Conservation (phyloP, 495 filamentous ascomycete genomes). For the Aspergillus olivimuriae region DNA sequence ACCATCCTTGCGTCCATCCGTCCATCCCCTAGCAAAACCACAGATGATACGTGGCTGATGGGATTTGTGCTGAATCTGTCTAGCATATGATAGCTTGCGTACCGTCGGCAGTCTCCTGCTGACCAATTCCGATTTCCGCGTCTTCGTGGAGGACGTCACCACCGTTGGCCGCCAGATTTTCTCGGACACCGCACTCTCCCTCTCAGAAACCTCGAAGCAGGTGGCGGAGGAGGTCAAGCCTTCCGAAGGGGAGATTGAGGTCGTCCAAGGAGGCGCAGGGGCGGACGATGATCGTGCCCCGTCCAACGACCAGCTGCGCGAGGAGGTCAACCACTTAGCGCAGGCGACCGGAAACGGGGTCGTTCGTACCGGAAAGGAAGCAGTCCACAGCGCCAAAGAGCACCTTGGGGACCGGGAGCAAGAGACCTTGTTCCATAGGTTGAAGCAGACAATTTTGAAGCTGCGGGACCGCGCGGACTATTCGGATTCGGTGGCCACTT, state of each 20-base stretch:
- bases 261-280: constrained; percentile 51
- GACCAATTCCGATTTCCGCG: constrained; percentile 83
- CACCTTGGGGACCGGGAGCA: constrained; percentile 63
- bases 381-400: constrained; percentile 58
- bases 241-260: constrained; percentile 51
- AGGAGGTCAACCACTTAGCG: constrained; percentile 57
- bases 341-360: constrained; percentile 58
- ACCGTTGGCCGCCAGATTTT: constrained; percentile 80
- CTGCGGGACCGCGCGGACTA: constrained; percentile 75
- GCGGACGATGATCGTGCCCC: constrained; percentile 47
- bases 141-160: constrained; percentile 78
- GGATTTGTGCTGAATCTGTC: too few relatives aligned
- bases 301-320: constrained; percentile 52
- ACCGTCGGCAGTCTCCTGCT: constrained; percentile 79
- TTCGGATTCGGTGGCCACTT: constrained; percentile 72
- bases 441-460: constrained; percentile 70
- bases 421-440: constrained; percentile 63
- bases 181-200: constrained; percentile 71
- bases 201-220: constrained; percentile 66
- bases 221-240: constrained; percentile 67
- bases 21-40: too few relatives aligned
- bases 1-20: too few relatives aligned
- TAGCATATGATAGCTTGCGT: constrained; percentile 76
- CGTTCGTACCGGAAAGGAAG: constrained; percentile 57
- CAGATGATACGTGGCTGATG: too few relatives aligned